A percentile compares a stretch with the other conserved stretches of the same genome.
phyloP scores from a whole-genome alignment of 1,284 basidiomycete genomes.

The Tetrapyrgos nigripes region DNA sequence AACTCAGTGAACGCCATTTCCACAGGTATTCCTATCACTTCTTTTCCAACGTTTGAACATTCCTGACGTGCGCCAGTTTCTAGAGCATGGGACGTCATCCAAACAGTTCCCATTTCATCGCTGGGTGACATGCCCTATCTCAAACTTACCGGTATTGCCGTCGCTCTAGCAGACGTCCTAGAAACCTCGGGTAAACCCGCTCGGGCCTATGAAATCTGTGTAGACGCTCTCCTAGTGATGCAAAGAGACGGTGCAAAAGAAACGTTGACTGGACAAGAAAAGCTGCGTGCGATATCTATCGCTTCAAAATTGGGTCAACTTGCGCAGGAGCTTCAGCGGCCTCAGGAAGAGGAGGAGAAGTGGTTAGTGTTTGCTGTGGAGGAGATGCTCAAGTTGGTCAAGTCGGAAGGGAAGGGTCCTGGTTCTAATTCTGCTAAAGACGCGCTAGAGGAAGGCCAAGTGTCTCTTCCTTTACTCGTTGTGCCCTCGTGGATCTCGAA shows the following conservation, averaged over 20 bases:
- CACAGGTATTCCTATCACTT: slow-evolving; percentile 50
- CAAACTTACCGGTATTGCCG: slow-evolving; percentile 75
- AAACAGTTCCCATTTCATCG: slow-evolving; percentile 51
- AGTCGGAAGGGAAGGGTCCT: slow-evolving; percentile 26
- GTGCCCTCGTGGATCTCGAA: slow-evolving; percentile 68
- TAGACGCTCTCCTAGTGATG: slow-evolving; percentile 46
- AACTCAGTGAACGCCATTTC: slow-evolving; percentile 60
- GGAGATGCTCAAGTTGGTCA: slow-evolving; percentile 53
- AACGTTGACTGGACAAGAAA: slow-evolving; percentile 48
- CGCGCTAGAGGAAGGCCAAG: slow-evolving; percentile 12
- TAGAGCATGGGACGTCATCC: slow-evolving; percentile 70
- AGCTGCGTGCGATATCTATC: slow-evolving; percentile 66
- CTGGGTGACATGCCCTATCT: slow-evolving; percentile 63
- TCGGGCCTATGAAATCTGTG: slow-evolving; percentile 60
- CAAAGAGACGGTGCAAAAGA: slow-evolving; percentile 29
- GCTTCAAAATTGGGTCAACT: slow-evolving; percentile 74
- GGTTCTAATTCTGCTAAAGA: no score
- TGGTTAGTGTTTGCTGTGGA: slow-evolving; percentile 72
- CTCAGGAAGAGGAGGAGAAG: slow-evolving; percentile 62
- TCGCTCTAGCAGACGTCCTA: slow-evolving; percentile 65
- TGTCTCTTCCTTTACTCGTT: slow-evolving; percentile 53
- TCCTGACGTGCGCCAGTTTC: slow-evolving; percentile 9
- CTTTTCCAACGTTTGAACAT: not conserved
- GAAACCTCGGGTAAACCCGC: slow-evolving; percentile 52
- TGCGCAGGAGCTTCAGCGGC: slow-evolving; percentile 44